Evolutionary conservation across 768 basidiomycete species (phyloP).

Genomic region (Amanita rubescens): DNA sequence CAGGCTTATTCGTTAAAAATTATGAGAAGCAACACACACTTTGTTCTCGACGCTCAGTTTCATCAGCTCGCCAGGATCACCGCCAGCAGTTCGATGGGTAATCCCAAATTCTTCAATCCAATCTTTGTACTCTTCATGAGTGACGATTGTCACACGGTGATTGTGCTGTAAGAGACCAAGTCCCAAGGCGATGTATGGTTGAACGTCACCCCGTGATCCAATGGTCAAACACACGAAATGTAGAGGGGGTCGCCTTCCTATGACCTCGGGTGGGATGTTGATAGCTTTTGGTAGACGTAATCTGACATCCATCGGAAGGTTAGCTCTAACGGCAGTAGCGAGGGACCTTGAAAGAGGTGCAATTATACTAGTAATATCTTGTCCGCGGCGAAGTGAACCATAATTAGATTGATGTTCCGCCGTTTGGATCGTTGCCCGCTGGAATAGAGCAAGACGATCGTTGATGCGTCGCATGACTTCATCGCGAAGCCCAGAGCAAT

Average conservation of each 20-base stretch:
- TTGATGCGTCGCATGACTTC: constrained; percentile 35
- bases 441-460: constrained; percentile 8
- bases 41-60: constrained; percentile 44
- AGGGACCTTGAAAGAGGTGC: constrained; percentile 37
- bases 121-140: constrained; percentile 44
- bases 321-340: constrained; percentile 21
- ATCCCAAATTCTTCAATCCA: constrained; percentile 60
- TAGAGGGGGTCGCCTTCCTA: constrained; percentile 25
- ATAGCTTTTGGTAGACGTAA: constrained; percentile 37
- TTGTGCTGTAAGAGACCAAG: constrained; percentile 38
- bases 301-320: constrained; percentile 22
- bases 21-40: constrained; percentile 14
- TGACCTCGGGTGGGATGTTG: constrained; percentile 33
- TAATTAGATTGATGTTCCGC: neutral
- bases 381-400: constrained; percentile 4
- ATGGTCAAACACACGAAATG: constrained; percentile 63
- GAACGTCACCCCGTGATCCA: constrained; percentile 59
- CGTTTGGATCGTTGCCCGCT: neutral
- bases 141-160: constrained; percentile 49
- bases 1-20: neutral
- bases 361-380: constrained; percentile 31
- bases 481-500: constrained; percentile 30
- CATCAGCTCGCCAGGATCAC: constrained; percentile 65
- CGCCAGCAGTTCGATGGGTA: constrained; percentile 53
- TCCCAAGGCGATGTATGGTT: constrained; percentile 54